Conservation (phyloP, 1,284 basidiomycete genomes). For the Trametes polyzona region DNA sequence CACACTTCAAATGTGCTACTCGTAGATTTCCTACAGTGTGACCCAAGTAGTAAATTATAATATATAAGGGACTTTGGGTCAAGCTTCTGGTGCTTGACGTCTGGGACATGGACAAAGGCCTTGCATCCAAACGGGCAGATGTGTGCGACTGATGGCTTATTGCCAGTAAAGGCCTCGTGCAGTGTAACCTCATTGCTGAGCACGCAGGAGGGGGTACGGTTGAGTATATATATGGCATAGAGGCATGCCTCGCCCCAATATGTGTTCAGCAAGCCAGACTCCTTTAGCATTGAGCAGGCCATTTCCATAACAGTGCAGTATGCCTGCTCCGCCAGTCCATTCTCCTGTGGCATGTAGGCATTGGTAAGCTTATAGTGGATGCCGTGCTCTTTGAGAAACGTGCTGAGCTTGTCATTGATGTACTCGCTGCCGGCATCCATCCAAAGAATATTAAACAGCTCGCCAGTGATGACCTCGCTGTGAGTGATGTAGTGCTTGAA, state of each 20-base stretch:
- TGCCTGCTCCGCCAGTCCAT: conserved; percentile 32
- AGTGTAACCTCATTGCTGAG: conserved; percentile 21
- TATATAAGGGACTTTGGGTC: conserved; percentile 29
- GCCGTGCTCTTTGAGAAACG: conserved; percentile 9
- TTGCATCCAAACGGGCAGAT: conserved; percentile 29
- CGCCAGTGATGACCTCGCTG: conserved; percentile 33
- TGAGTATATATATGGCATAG: conserved; percentile 20
- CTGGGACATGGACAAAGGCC: conserved; percentile 21
- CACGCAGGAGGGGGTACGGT: conserved; percentile 16
- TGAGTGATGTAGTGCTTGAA: conserved; percentile 9
- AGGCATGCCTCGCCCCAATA: conserved; percentile 37
- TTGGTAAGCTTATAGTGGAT: conserved; percentile 23
- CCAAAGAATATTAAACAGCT: conserved; percentile 41
- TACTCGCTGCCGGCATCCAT: conserved; percentile 19
- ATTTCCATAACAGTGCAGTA: conserved; percentile 36
- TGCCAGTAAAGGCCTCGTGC: conserved; percentile 20
- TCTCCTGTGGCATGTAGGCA: conserved; percentile 25
- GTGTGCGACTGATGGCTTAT: conserved; percentile 21
- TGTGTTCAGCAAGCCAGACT: conserved; percentile 29
- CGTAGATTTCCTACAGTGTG: too few relatives aligned
- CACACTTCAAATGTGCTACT: too few relatives aligned
- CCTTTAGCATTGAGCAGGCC: conserved; percentile 28
- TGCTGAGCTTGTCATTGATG: conserved; percentile 2
- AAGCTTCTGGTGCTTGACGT: conserved; percentile 21
- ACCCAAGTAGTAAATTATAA: too few relatives aligned